These are phyloP conservation scores for Fragilaria crotonensis DNA, from an alignment of 108 stramenopile species.

Conservation along the genomic window DNA sequence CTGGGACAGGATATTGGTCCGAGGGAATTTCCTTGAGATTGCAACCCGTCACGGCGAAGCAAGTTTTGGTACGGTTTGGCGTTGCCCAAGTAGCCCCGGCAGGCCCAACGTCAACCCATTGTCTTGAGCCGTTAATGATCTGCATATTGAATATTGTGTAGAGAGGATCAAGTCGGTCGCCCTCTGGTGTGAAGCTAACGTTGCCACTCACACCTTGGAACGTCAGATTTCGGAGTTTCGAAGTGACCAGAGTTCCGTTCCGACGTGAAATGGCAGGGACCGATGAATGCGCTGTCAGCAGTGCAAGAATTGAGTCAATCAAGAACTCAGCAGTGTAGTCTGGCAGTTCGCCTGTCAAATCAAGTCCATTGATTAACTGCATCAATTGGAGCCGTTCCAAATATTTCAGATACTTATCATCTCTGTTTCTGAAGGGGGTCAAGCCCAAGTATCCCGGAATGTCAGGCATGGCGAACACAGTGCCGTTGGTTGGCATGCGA, in stretches of 20 bases:
- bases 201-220: slow-evolving; percentile 9
- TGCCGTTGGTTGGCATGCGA: background rate
- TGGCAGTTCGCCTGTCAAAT: background rate
- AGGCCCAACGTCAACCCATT: slow-evolving; percentile 2
- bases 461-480: background rate
- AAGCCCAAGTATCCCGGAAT: slow-evolving; percentile 7
- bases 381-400: background rate
- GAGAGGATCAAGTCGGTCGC: slow-evolving; percentile 8
- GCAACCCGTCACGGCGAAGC: slow-evolving; percentile 5
- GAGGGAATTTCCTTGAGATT: background rate
- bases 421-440: background rate
- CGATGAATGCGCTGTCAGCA: background rate
- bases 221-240: background rate
- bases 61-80: background rate
- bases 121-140: background rate
- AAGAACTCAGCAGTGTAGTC: slow-evolving; percentile 5
- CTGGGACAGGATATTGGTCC: slow-evolving; percentile 8
- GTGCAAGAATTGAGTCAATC: slow-evolving; percentile 6
- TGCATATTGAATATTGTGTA: slow-evolving; percentile 2
- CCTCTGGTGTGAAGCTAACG: slow-evolving; percentile 4
- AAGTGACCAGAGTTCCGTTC: background rate
- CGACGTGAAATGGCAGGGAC: background rate
- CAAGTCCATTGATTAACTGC: background rate
- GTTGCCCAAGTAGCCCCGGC: background rate
- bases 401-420: background rate